Percentiles rank a stretch among this genome's conserved stretches.
These are phyloP conservation scores for Dinochytrium kinnereticum DNA, from an alignment of 371 early-diverging fungal genomes.

Conservation along the genomic window DNA sequence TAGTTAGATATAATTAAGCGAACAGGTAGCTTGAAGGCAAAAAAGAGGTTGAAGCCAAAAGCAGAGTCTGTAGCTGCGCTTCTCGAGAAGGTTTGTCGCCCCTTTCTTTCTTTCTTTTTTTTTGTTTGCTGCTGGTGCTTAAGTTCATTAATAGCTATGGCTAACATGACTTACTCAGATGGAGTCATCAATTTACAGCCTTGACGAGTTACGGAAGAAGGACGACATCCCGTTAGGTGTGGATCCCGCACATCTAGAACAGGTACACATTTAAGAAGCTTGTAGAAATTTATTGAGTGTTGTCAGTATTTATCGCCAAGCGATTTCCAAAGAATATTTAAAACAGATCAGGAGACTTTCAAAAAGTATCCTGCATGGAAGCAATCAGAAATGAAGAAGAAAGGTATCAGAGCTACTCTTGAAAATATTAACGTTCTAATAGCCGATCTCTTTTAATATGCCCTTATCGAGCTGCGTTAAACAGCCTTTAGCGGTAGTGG, in stretches of 20 bases:
- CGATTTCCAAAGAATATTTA: conserved; percentile 44
- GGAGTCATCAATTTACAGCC: conserved; percentile 20
- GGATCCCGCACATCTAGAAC: conserved; percentile 42
- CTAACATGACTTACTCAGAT: not conserved
- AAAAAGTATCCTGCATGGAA: conserved; percentile 42
- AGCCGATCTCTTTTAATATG: conserved; percentile 12
- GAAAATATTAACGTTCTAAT: not conserved
- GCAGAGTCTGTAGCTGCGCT: conserved; percentile 19
- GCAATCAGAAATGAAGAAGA: conserved; percentile 45
- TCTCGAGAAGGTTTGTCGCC: conserved; percentile 28
- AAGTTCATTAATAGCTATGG: too few species aligned
- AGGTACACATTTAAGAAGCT: not conserved
- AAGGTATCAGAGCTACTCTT: conserved; percentile 22
- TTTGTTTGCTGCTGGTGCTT: too few species aligned
- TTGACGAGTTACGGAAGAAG: conserved; percentile 42
- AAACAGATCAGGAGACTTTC: conserved; percentile 31
- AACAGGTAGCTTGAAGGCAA: conserved; percentile 14
- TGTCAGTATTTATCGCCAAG: conserved; percentile 29
- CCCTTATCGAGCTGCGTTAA: too few species aligned
- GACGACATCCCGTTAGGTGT: conserved; percentile 45
- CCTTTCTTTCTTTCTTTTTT: not conserved
- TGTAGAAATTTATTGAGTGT: not conserved
- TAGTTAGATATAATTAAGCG: conserved; percentile 27
- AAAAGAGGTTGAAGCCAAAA: conserved; percentile 7
- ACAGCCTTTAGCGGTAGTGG: too few species aligned